Base-by-base conservation (phyloP, 116 monocot species). In the Trichopus zeylanicus region DNA sequence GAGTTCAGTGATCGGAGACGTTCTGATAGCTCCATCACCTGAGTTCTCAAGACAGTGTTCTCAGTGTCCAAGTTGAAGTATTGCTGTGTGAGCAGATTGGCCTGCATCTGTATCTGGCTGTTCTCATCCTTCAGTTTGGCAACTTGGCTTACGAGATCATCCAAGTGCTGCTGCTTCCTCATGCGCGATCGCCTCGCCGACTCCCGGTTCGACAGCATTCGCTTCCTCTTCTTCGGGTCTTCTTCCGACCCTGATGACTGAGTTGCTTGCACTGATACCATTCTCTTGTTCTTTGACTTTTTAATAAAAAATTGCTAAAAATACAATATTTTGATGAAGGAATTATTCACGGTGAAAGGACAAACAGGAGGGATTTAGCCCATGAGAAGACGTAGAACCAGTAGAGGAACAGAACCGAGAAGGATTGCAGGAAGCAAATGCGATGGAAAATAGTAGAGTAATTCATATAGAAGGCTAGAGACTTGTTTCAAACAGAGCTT, bases 171-270 rank as follows among this genome's bases (percentile, higher is more conserved):
- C 69, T 83, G 80, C 77, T 88, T 88, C 65, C 84, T 68, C 80
- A 74, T 64, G 53, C 88, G 59, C 2, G 80, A 88, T 52, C 88
- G 34, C 56, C 80, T 63, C 21, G 88, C 88, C 15, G 83, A 88
- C 49, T 88, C 88, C 33, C 88, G 59, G 59, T 83, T 88, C 4
- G 88, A 88, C n/a, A 72, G 38, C 83, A 77, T 83, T 62, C 88
- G 24, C 60, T 70, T 81, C 35, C 75, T 55, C 64, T 75, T 84
- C 59, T 75, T 67, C 67, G 55, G 24, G n/a, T 70, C 80, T 29
- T 64, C 81, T 22, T 77, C 70, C n/a, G 78, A 82, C 24, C 75
- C 67, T 3, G 80, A 80, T 18, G 46, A 38, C 20, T 69, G 65
- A 29, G 21, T 25, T 48, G 53, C 33, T 48, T 31, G 72, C 46